phyloP scores from a whole-genome alignment of 108 stramenopile genomes.

The Skeletonema grethae region DNA sequence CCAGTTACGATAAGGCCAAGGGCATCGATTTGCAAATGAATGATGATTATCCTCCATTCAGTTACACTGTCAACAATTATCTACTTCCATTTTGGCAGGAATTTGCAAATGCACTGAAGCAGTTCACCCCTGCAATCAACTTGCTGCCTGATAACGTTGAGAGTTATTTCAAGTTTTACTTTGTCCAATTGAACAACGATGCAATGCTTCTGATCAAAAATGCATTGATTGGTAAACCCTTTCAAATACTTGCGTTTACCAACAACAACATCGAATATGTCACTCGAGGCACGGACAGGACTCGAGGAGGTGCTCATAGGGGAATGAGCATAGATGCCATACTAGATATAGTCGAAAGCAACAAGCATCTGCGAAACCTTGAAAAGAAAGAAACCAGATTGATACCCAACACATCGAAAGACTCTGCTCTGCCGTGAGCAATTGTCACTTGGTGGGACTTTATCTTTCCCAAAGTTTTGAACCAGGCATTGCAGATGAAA shows the following conservation, averaged over 20 bases:
- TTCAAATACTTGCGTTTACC: not conserved
- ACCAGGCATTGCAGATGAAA: not conserved
- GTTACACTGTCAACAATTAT: not conserved
- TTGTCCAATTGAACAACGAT: not conserved
- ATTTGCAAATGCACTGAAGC: not conserved
- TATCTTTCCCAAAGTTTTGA: not conserved
- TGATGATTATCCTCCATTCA: no score
- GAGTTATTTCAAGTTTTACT: not conserved
- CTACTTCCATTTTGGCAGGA: not conserved
- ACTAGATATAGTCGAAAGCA: not conserved
- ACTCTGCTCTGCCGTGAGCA: not conserved
- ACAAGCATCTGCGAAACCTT: not conserved
- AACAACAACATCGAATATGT: not conserved
- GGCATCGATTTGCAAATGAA: not conserved
- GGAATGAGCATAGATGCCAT: not conserved
- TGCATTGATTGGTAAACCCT: not conserved
- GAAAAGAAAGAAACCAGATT: not conserved
- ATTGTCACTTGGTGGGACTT: not conserved
- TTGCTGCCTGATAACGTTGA: not conserved
- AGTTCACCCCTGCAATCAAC: not conserved
- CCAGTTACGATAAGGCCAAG: not conserved
- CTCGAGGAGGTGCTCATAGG: not conserved
- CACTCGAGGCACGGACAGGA: not conserved
- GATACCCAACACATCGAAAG: not conserved
- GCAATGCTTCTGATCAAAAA: not conserved